Percentiles rank a stretch among this genome's conserved stretches.
These are phyloP conservation scores for Panus rudis DNA, from an alignment of 768 basidiomycete species.

Conservation along the genomic window DNA sequence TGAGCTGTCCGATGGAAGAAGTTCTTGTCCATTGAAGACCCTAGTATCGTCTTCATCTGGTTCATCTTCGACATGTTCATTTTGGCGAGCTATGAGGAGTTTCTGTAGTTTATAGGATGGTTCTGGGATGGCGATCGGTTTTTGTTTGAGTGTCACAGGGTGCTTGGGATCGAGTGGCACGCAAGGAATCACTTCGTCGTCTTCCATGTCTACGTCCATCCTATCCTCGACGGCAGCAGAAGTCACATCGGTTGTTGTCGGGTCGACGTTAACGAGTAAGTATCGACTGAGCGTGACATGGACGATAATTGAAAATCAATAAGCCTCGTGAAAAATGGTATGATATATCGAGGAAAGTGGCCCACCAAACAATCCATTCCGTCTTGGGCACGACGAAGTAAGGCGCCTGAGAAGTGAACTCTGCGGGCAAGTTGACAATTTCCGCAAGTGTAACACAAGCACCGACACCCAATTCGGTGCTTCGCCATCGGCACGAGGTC, in stretches of 20 bases:
- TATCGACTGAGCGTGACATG: conserved; percentile 41
- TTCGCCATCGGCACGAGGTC: conserved; percentile 49
- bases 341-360: background rate
- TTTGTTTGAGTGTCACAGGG: conserved; percentile 29
- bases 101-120: conserved; percentile 47
- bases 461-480: conserved; percentile 39
- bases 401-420: conserved; percentile 46
- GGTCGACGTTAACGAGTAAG: conserved; percentile 48
- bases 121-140: conserved; percentile 45
- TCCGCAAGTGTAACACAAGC: conserved; percentile 57
- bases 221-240: too few species aligned
- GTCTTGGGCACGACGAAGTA: conserved; percentile 58
- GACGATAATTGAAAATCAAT: background rate
- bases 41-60: conserved; percentile 44
- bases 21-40: conserved; percentile 30
- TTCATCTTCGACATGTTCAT: conserved; percentile 35
- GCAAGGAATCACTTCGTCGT: conserved; percentile 26
- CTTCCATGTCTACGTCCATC: background rate
- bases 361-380: conserved; percentile 66
- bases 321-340: background rate
- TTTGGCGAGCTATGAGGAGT: conserved; percentile 34
- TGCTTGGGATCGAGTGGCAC: conserved; percentile 45
- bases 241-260: too few species aligned
- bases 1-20: too few species aligned
- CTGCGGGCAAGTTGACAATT: conserved; percentile 50